A percentile compares a stretch with the other conserved stretches of the same genome.
Evolutionary conservation across 495 filamentous ascomycete genomes (phyloP).

Genomic region (Clohesyomyces aquaticus): DNA sequence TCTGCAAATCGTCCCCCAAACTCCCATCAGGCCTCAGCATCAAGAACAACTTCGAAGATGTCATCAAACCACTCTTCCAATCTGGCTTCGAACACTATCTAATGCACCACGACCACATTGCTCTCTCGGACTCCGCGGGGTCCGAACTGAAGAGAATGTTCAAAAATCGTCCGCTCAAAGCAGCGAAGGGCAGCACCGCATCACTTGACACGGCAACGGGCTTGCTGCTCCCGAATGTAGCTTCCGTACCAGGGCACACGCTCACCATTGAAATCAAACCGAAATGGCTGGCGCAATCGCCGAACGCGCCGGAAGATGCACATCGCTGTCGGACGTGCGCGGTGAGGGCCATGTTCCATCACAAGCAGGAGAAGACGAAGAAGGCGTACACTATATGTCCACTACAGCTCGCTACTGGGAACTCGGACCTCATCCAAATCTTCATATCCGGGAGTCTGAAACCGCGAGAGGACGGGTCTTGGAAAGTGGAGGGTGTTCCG

Average conservation of each 20-base stretch:
- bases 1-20: slow-evolving; percentile 65
- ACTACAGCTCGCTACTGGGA: slow-evolving; percentile 56
- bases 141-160: slow-evolving; percentile 2
- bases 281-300: slow-evolving; percentile 90
- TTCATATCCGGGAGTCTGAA: slow-evolving; percentile 10
- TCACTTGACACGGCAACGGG: slow-evolving; percentile 46
- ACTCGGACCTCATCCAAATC: slow-evolving; percentile 44
- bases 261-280: slow-evolving; percentile 78
- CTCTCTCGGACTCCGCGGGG: slow-evolving; percentile 45
- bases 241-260: slow-evolving; percentile 47
- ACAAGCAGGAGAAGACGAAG: slow-evolving; percentile 20
- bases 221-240: slow-evolving; percentile 83
- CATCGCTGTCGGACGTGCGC: slow-evolving; percentile 87
- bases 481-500: neutral
- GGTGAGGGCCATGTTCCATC: slow-evolving; percentile 59
- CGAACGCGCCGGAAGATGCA: slow-evolving; percentile 67
- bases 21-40: neutral
- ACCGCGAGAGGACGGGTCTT: too few species aligned
- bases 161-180: too few species aligned
- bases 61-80: neutral
- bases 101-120: slow-evolving; percentile 62
- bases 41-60: neutral
- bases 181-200: too few species aligned
- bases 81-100: slow-evolving; percentile 53
- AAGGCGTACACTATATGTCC: slow-evolving; percentile 54